Evolutionary conservation across 208 protist species (phyloP).

Genomic region (Leptomonas pyrrhocoris): DNA sequence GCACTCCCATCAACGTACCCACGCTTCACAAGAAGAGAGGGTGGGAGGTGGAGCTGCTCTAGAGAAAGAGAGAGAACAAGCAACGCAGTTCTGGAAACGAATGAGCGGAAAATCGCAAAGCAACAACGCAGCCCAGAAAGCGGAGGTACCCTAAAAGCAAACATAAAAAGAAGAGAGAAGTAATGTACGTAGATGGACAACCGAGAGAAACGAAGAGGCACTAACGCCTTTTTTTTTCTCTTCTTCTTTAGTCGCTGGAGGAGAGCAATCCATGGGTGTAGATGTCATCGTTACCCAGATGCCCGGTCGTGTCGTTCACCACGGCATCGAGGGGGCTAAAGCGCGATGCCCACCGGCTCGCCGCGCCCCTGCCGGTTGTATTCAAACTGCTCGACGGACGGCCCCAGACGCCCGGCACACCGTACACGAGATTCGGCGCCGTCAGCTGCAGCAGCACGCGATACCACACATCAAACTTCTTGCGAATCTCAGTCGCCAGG

Average conservation of each 20-base stretch:
- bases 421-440: conserved; percentile 33
- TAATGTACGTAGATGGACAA: conserved; percentile 1
- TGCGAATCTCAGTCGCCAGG: conserved; percentile 70
- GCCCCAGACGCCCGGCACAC: conserved; percentile 45
- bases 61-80: no score
- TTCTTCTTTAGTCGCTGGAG: conserved; percentile 43
- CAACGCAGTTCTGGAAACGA: no score
- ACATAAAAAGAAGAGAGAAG: conserved; percentile 22
- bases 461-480: conserved; percentile 86
- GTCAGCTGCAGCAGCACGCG: conserved; percentile 57
- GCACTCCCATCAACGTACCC: no score
- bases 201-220: not conserved
- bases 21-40: no score
- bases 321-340: conserved; percentile 66
- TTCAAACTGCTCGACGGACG: conserved; percentile 45
- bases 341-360: conserved; percentile 52
- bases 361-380: conserved; percentile 22
- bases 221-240: no score
- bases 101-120: no score
- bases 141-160: no score
- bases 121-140: no score
- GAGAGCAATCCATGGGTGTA: conserved; percentile 16
- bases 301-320: conserved; percentile 24
- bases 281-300: conserved; percentile 6
- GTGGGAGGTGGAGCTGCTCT: no score